A percentile compares a stretch with the other conserved stretches of the same genome.
Conservation (phyloP, 2,329 filamentous ascomycete species). For the Pyricularia sp. region DNA sequence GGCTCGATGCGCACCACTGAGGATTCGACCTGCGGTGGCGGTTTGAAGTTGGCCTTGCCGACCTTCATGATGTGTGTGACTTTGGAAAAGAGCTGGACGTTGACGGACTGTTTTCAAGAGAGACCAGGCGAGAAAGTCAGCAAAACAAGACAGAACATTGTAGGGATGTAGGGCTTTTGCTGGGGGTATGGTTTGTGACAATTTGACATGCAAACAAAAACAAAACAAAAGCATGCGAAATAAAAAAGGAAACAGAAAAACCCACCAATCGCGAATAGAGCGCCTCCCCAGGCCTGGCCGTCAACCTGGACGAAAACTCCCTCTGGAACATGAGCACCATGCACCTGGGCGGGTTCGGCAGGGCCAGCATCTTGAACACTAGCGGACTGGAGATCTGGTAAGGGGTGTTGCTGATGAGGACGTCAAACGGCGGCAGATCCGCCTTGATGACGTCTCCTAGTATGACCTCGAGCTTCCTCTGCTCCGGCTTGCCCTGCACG, state of each 20-base stretch:
- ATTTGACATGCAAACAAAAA: no score
- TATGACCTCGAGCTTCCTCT: constrained; percentile 77
- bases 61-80: constrained; percentile 79
- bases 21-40: constrained; percentile 85
- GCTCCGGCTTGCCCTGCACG: constrained; percentile 79
- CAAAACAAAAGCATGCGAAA: no score
- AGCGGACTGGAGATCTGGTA: constrained; percentile 83
- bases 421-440: constrained; percentile 49
- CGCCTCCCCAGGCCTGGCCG: constrained; percentile 78
- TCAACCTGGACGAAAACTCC: constrained; percentile 85
- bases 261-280: constrained; percentile 72
- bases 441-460: constrained; percentile 93
- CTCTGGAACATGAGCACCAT: constrained; percentile 75
- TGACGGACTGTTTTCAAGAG: constrained; percentile 47
- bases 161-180: no score
- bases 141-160: not conserved
- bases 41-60: constrained; percentile 87
- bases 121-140: not conserved
- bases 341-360: constrained; percentile 65
- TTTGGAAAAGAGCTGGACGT: constrained; percentile 77
- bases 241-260: not conserved
- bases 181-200: no score
- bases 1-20: constrained; percentile 86
- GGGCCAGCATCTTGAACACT: constrained; percentile 75
- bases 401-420: constrained; percentile 72